phyloP scores from a whole-genome alignment of 441 rosid genomes.

The Jatropha podagrica region DNA sequence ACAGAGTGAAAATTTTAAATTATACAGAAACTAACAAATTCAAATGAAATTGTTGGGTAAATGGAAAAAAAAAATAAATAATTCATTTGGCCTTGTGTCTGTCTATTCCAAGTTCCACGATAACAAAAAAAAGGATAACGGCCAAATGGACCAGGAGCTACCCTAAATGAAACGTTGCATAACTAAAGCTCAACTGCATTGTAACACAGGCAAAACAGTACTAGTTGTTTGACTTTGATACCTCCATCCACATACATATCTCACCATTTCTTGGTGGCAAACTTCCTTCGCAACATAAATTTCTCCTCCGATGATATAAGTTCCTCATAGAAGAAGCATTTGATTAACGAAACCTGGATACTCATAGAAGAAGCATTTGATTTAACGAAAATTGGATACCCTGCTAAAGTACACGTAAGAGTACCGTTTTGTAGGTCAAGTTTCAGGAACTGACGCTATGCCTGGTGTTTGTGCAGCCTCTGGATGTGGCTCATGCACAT shows the following conservation, averaged over 20 bases:
- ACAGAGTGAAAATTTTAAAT: not conserved
- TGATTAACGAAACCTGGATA: no score
- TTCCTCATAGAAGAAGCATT: no score
- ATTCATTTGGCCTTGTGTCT: not conserved
- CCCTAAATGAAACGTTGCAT: not conserved
- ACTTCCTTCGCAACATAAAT: not conserved
- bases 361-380: not conserved
- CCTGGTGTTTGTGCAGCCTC: constrained; percentile 23
- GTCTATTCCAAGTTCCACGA: not conserved
- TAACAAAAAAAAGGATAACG: not conserved
- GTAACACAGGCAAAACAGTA: not conserved
- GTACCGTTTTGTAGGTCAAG: not conserved
- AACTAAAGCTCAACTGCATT: not conserved
- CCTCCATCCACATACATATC: not conserved
- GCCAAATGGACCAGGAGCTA: not conserved
- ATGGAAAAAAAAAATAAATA: not conserved
- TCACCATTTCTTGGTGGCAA: not conserved
- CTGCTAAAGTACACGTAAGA: not conserved
- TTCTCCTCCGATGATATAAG: not conserved
- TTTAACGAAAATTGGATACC: not conserved
- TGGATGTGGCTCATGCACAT: constrained; percentile 28
- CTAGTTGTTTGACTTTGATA: not conserved
- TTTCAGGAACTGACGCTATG: constrained; percentile 21
- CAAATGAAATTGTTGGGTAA: not conserved
- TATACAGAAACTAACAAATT: no score